Base-by-base conservation (phyloP, 768 basidiomycete genomes). In the Clathrus columnatus region DNA sequence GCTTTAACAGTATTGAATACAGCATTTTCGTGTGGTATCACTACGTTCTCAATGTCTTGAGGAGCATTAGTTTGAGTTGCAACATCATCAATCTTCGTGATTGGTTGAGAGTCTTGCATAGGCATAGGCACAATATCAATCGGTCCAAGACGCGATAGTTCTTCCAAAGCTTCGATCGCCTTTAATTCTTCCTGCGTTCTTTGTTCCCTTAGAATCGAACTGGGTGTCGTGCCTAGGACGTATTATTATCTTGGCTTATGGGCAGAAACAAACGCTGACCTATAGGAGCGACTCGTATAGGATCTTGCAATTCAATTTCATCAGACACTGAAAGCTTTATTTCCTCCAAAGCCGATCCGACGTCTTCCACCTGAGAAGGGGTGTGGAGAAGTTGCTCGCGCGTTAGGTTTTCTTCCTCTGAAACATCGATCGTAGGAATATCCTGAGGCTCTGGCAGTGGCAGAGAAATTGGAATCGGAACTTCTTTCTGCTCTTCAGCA, bases 151-250 rank as follows among this genome's bases (percentile, higher is more conserved):
- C 54, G 54, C 11, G 54, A 55, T 28, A 55, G 44, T 23, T 55
- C 54, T 47, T 55, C 54, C 23, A 55, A 42, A 26, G 54, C 54
- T 29, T 55, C 54, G 28, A 55, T 55, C 23, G 54, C 54, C 48
- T 55, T 55, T 2, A 55, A 26, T 30, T 55, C 54, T 48, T 55
- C 54, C 46, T 47, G 46, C 23, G 54, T 55, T 48, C 54, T 55
- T 27, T 48, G 23, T 48, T 55, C 45, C 21, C 54, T 28, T 7
- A 14, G 26, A 16, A 24, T 24, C 20, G 44, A 16, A 44, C 11
- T 47, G 3, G 14, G 26, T n/a, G 36, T 36, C 10, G 11, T 36
- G 4, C n/a, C 36, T 36, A 36, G 2, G n/a, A 5, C 4, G 36
- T n/a, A n/a, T n/a, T n/a, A 36, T 36, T n/a, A 36, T 11, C 7